These are phyloP conservation scores for Penicillium crystallinum DNA, from an alignment of 495 filamentous ascomycete species.

Conservation along the genomic window DNA sequence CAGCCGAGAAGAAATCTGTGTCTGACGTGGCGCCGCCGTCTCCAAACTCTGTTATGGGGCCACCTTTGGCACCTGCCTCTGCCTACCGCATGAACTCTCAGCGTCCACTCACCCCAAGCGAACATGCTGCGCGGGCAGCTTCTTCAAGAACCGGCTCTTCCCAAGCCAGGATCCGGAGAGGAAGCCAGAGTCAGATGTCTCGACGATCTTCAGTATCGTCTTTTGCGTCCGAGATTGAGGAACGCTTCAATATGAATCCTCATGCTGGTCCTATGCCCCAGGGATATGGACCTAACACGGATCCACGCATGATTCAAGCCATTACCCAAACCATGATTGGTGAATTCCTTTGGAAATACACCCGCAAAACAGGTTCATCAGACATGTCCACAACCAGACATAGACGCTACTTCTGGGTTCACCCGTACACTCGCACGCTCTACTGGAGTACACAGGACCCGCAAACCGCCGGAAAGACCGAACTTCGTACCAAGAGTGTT, in stretches of 20 bases:
- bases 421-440: conserved; percentile 92
- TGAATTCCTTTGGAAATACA: conserved; percentile 98
- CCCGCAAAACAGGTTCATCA: conserved; percentile 78
- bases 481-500: conserved; percentile 90
- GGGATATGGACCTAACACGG: conserved; percentile 57
- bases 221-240: conserved; percentile 89
- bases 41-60: conserved; percentile 66
- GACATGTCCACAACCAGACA: conserved; percentile 85
- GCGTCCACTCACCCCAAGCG: conserved; percentile 69
- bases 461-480: conserved; percentile 63
- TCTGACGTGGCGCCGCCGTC: conserved; percentile 40
- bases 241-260: conserved; percentile 71
- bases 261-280: conserved; percentile 54
- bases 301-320: conserved; percentile 98
- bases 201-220: conserved; percentile 88
- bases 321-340: conserved; percentile 99
- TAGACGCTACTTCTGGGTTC: conserved; percentile 96
- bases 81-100: conserved; percentile 52
- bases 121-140: conserved; percentile 41
- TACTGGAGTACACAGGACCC: conserved; percentile 97
- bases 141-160: conserved; percentile 53
- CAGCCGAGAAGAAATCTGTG: conserved; percentile 58
- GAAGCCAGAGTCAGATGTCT: conserved; percentile 52
- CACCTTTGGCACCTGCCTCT: conserved; percentile 77
- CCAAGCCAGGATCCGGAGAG: conserved; percentile 29